phyloP scores from a whole-genome alignment of 2,329 filamentous ascomycete genomes.

The Tolypocladium capitatum region DNA sequence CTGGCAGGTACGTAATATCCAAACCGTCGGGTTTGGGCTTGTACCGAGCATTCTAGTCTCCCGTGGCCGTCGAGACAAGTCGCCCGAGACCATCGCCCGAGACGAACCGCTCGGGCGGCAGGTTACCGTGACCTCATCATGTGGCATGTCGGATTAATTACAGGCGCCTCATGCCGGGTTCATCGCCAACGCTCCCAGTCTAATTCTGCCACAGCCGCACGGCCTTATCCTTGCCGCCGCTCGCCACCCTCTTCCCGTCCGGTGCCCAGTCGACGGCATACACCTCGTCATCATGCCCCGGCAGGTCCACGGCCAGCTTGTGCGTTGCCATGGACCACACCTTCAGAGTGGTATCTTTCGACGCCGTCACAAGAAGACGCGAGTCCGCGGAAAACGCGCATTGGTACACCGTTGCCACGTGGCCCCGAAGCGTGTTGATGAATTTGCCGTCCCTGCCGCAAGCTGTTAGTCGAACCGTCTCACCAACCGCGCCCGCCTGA shows the following conservation, averaged over 20 bases:
- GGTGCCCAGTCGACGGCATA: slow-evolving; percentile 93
- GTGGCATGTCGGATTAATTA: background rate
- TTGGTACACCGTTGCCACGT: slow-evolving; percentile 84
- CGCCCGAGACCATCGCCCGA: too few relatives aligned
- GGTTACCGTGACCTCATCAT: background rate
- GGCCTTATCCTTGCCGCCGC: slow-evolving; percentile 84
- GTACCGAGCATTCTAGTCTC: background rate
- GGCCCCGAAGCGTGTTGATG: slow-evolving; percentile 74
- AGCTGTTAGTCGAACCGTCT: slow-evolving; percentile 14
- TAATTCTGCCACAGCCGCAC: slow-evolving; percentile 54
- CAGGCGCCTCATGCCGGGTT: background rate
- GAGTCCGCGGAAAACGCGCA: slow-evolving; percentile 88
- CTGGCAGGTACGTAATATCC: background rate
- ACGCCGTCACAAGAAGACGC: slow-evolving; percentile 72
- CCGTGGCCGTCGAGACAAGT: background rate
- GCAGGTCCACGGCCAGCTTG: slow-evolving; percentile 68
- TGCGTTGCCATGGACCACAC: slow-evolving; percentile 84
- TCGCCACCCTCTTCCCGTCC: slow-evolving; percentile 77
- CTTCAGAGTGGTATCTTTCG: slow-evolving; percentile 87
- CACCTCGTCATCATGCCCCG: slow-evolving; percentile 84
- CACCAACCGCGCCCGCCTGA: too few relatives aligned
- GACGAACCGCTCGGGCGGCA: background rate
- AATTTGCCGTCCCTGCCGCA: slow-evolving; percentile 52
- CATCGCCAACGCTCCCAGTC: background rate
- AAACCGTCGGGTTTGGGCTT: background rate